These are phyloP conservation scores for Fusarium brevicatenulatum DNA, from an alignment of 2,329 filamentous ascomycete genomes.

Conservation along the genomic window DNA sequence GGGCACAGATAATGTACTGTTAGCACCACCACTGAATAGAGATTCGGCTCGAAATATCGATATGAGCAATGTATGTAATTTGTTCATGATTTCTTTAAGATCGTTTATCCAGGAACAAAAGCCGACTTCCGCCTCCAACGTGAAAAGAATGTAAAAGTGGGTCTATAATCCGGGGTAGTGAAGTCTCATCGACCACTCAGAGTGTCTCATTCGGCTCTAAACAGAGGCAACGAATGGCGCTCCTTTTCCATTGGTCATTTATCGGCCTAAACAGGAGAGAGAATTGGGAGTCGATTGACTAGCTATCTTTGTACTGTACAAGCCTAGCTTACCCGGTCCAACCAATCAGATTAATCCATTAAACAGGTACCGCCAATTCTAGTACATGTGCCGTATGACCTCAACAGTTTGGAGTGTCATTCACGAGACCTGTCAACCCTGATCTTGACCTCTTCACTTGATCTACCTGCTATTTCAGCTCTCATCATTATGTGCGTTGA, in stretches of 20 bases:
- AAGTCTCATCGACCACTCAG: constrained; percentile 34
- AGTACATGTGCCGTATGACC: constrained; percentile 37
- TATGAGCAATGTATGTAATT: neutral
- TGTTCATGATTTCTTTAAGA: neutral
- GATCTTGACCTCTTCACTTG: constrained; percentile 33
- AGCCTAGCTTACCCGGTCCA: too few species aligned
- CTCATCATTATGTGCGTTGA: neutral
- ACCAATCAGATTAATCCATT: too few species aligned
- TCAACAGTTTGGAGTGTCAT: constrained; percentile 26
- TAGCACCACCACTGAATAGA: neutral
- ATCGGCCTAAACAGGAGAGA: constrained; percentile 5
- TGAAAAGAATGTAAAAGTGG: neutral
- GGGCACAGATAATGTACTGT: neutral
- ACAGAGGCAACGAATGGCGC: constrained; percentile 3
- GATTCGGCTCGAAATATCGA: neutral
- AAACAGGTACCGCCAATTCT: constrained; percentile 15
- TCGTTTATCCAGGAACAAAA: neutral
- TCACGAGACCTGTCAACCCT: constrained; percentile 40
- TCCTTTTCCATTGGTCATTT: constrained; percentile 3
- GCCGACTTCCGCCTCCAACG: constrained; percentile 6
- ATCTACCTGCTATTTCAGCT: constrained; percentile 6
- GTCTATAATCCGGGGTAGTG: constrained; percentile 40
- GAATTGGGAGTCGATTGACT: too few species aligned
- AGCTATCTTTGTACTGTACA: too few species aligned
- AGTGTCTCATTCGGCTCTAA: neutral